Conservation (phyloP, 2,329 filamentous ascomycete genomes). For the Trichoderma gracile region DNA sequence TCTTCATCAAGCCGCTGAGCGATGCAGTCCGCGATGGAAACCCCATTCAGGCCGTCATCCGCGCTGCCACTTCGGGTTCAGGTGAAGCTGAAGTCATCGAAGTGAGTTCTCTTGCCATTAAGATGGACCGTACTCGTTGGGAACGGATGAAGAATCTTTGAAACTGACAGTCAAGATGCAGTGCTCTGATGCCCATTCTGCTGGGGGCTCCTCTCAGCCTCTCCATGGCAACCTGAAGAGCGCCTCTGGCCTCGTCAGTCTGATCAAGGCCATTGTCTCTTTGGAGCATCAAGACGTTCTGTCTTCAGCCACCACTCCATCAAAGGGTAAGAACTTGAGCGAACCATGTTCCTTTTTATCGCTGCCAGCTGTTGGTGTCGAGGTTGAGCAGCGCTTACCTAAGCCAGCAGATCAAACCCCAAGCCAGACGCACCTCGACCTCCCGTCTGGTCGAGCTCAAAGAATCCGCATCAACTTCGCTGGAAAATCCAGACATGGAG, state of each 20-base stretch:
- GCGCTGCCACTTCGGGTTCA: constrained; percentile 19
- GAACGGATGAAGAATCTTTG: not conserved
- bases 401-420: not conserved
- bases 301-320: constrained; percentile 27
- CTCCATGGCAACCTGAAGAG: constrained; percentile 35
- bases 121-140: not conserved
- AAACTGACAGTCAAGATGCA: constrained; percentile 31
- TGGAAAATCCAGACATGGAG: not conserved
- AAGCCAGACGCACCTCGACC: not conserved
- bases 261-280: constrained; percentile 34
- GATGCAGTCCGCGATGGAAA: constrained; percentile 49
- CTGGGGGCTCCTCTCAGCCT: constrained; percentile 39
- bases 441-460: not conserved
- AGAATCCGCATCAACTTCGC: constrained; percentile 15
- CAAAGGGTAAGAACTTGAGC: constrained; percentile 26
- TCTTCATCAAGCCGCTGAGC: constrained; percentile 47
- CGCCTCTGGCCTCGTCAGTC: constrained; percentile 30
- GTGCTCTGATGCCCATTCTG: constrained; percentile 47
- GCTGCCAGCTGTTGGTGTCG: not conserved
- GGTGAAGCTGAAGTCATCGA: constrained; percentile 16
- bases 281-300: constrained; percentile 2
- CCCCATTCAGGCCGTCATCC: constrained; percentile 41
- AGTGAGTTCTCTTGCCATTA: constrained; percentile 33
- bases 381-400: not conserved
- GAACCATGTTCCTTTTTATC: not conserved